phyloP scores from a whole-genome alignment of 768 basidiomycete genomes.

The Podaxis sp. region DNA sequence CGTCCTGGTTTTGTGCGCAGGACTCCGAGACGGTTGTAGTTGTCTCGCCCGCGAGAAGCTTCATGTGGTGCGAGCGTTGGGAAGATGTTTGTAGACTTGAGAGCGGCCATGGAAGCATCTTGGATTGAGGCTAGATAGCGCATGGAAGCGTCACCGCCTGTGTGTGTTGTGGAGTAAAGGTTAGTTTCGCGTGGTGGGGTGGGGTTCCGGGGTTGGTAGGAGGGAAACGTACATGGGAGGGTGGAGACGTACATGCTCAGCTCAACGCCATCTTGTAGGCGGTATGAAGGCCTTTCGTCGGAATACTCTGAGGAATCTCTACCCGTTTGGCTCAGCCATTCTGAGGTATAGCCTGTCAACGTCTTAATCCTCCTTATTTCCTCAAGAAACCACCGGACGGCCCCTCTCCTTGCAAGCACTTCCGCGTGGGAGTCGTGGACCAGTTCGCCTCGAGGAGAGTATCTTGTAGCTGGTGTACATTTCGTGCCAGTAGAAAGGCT shows the following conservation, averaged over 20 bases:
- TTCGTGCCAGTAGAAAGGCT: slow-evolving; percentile 84
- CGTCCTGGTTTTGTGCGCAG: slow-evolving; percentile 94
- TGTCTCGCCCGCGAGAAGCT: slow-evolving; percentile 74
- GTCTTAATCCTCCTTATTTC: slow-evolving; percentile 49
- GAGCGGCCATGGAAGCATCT: slow-evolving; percentile 65
- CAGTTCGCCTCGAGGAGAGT: slow-evolving; percentile 71
- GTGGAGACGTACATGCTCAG: slow-evolving; percentile 74
- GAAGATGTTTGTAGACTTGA: slow-evolving; percentile 54
- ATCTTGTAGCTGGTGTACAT: slow-evolving; percentile 64
- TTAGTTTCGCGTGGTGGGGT: not conserved
- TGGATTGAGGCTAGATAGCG: slow-evolving; percentile 74
- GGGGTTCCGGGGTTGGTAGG: not conserved
- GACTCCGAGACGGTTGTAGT: slow-evolving; percentile 72
- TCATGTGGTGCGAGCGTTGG: slow-evolving; percentile 32
- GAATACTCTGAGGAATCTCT: slow-evolving; percentile 11
- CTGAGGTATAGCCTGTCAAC: slow-evolving; percentile 34
- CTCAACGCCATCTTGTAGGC: slow-evolving; percentile 44
- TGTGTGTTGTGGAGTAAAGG: not conserved
- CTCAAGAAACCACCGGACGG: slow-evolving; percentile 76
- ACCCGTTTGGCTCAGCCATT: slow-evolving; percentile 12
- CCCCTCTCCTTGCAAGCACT: slow-evolving; percentile 81
- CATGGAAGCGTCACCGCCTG: slow-evolving; percentile 91
- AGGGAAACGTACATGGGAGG: slow-evolving; percentile 44
- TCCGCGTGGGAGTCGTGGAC: slow-evolving; percentile 93
- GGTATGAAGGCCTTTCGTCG: slow-evolving; percentile 35